These are phyloP conservation scores for Rhypophila decipiens DNA, from an alignment of 495 filamentous ascomycete species.

Conservation along the genomic window DNA sequence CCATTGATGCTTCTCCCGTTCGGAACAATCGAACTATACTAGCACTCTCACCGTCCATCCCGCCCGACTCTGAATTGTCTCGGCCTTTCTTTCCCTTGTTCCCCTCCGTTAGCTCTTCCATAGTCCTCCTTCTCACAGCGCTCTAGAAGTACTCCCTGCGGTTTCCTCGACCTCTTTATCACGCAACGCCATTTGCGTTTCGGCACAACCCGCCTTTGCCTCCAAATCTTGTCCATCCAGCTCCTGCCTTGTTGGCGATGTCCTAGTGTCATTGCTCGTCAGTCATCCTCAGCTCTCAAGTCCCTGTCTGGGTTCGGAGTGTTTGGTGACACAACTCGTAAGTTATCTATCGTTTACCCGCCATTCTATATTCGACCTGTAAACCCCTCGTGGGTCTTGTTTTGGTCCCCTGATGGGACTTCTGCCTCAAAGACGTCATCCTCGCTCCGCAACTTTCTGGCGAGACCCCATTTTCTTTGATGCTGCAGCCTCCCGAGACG, in stretches of 20 bases:
- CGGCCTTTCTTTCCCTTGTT: constrained; percentile 10
- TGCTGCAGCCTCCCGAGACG: neutral
- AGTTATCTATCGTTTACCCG: neutral
- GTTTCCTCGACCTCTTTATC: neutral
- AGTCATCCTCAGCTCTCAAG: no score
- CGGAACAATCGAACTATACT: neutral
- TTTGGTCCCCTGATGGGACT: no score
- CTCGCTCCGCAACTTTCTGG: neutral
- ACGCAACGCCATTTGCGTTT: neutral
- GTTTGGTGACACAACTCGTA: no score
- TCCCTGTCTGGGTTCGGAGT: no score
- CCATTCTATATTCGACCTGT: no score
- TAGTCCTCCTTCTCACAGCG: neutral
- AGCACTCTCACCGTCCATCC: neutral
- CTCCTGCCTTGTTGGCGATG: neutral
- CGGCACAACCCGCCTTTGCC: neutral
- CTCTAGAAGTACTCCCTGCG: neutral
- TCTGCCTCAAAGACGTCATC: neutral
- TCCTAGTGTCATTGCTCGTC: neutral
- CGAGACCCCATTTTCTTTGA: neutral
- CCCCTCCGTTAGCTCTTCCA: neutral
- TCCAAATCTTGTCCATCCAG: neutral
- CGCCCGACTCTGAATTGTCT: constrained; percentile 4
- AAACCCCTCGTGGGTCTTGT: no score
- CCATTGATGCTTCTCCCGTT: neutral